Evolutionary conservation across 2,329 filamentous ascomycete species (phyloP).

Genomic region (Botrytis galanthina): DNA sequence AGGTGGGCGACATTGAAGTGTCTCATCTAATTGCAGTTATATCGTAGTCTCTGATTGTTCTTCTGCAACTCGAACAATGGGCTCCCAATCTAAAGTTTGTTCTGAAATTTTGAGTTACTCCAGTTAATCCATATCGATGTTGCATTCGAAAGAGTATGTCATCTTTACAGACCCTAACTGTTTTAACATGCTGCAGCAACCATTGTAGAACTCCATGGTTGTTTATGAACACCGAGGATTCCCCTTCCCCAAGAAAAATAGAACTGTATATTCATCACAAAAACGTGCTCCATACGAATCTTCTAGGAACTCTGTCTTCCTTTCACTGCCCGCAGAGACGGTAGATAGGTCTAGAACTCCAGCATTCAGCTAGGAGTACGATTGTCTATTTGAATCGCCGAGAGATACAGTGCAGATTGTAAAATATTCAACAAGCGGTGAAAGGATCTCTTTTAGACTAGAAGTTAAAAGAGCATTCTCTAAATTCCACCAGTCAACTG

Average conservation of each 20-base stretch:
- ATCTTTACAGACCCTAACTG: background rate
- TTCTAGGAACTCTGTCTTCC: background rate
- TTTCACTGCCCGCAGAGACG: background rate
- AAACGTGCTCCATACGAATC: background rate
- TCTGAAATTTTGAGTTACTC: background rate
- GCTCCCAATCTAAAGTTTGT: background rate
- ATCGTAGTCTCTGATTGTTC: background rate
- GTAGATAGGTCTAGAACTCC: background rate
- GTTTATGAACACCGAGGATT: background rate
- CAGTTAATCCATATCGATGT: background rate
- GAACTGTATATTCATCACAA: background rate
- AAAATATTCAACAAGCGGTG: background rate
- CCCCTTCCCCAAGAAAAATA: background rate
- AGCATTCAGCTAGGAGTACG: background rate
- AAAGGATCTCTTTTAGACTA: background rate
- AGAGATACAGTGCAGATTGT: background rate
- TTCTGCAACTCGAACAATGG: background rate
- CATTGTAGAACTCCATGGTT: background rate
- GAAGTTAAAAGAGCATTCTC: background rate
- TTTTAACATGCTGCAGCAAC: background rate
- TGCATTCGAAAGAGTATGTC: background rate
- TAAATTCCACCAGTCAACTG: background rate
- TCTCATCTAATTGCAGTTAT: fast-evolving
- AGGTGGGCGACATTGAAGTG: background rate
- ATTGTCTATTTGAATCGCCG: background rate